Conservation (phyloP, 441 rosid genomes). For the Mallotus repandus region DNA sequence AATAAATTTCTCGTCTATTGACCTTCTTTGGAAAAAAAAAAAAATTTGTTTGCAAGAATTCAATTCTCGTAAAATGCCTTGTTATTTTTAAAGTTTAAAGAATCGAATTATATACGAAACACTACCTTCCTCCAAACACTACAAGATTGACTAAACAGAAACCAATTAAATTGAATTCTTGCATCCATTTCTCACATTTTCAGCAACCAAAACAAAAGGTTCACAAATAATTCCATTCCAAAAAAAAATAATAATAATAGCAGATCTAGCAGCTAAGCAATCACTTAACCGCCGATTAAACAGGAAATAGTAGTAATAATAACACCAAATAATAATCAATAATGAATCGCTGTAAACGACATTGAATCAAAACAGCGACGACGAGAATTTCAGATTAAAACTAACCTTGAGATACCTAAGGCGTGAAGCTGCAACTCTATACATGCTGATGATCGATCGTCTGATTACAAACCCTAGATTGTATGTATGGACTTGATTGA, state of each 20-base stretch:
- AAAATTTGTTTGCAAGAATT: too few relatives aligned
- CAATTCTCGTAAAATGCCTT: too few relatives aligned
- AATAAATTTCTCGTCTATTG: background rate
- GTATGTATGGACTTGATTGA: background rate
- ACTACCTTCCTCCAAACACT: too few relatives aligned
- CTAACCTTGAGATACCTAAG: constrained; percentile 56
- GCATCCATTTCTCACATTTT: background rate
- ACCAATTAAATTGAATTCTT: too few relatives aligned
- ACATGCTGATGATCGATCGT: constrained; percentile 32
- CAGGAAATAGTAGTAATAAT: background rate
- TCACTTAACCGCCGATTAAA: background rate
- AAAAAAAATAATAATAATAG: background rate
- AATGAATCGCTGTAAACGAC: background rate
- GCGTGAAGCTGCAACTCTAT: constrained; percentile 53
- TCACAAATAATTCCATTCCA: background rate
- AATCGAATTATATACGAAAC: too few relatives aligned
- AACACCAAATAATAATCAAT: background rate
- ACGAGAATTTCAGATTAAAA: background rate
- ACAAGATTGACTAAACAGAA: too few relatives aligned
- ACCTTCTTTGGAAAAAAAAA: too few relatives aligned
- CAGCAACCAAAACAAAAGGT: background rate
- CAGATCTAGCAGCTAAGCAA: constrained; percentile 14
- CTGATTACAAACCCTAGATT: background rate
- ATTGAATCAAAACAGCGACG: background rate
- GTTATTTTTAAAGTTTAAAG: too few relatives aligned